Evolutionary conservation across 75 land plant species (phyloP).

Genomic region (Selaginella tamariscina): DNA sequence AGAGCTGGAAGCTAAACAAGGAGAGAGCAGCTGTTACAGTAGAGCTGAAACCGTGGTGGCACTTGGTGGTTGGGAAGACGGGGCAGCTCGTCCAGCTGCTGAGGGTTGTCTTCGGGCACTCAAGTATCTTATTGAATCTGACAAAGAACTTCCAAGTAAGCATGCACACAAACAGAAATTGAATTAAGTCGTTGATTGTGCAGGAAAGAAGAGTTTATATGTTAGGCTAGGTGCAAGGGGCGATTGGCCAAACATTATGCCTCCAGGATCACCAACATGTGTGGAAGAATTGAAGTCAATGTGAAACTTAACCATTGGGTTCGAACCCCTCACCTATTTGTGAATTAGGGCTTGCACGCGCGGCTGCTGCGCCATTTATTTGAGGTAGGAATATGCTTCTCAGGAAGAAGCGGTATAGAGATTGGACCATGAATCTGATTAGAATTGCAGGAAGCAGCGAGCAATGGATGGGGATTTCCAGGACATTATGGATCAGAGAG

Average conservation of each 20-base stretch:
- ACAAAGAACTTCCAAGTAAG: constrained; percentile 75
- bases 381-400: not conserved
- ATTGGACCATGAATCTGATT: not conserved
- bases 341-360: not conserved
- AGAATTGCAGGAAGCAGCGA: not conserved
- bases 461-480: not conserved
- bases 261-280: constrained; percentile 49
- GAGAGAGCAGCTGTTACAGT: constrained; percentile 35
- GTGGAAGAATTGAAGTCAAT: not conserved
- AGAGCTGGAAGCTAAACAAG: constrained; percentile 41
- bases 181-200: not conserved
- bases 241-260: constrained; percentile 91
- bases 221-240: constrained; percentile 86
- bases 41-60: constrained; percentile 79
- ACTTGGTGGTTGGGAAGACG: constrained; percentile 64
- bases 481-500: not conserved
- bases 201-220: constrained; percentile 86
- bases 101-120: constrained; percentile 76
- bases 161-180: not conserved
- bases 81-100: constrained; percentile 49
- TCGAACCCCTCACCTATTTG: not conserved
- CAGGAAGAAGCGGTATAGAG: not conserved
- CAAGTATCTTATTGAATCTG: constrained; percentile 59
- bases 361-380: not conserved
- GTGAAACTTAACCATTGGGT: not conserved